These are phyloP conservation scores for Pseudogymnoascus sp. DNA, from an alignment of 2,329 filamentous ascomycete species.

Conservation along the genomic window DNA sequence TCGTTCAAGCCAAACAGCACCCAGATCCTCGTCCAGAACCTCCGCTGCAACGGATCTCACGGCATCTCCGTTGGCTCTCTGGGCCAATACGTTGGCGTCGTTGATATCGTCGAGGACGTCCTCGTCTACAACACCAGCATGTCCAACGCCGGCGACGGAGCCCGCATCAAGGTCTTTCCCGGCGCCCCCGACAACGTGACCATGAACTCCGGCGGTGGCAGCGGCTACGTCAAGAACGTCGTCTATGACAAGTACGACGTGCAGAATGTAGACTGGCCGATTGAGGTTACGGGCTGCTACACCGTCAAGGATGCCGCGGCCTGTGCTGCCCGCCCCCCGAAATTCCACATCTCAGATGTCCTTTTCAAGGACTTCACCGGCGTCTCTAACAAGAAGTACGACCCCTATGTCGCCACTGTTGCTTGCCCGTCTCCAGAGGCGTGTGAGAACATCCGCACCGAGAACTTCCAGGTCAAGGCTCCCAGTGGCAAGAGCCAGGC, in stretches of 20 bases:
- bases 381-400: conserved; percentile 38
- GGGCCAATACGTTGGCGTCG: conserved; percentile 55
- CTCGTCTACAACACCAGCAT: conserved; percentile 56
- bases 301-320: conserved; percentile 41
- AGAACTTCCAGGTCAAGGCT: background rate
- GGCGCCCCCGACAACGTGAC: conserved; percentile 38
- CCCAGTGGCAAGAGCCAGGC: background rate
- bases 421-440: conserved; percentile 28
- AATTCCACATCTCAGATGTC: conserved; percentile 47
- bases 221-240: conserved; percentile 53
- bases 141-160: conserved; percentile 52
- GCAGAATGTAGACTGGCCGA: conserved; percentile 47
- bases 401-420: conserved; percentile 38
- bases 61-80: conserved; percentile 68
- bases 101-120: conserved; percentile 64
- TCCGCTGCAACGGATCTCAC: conserved; percentile 63
- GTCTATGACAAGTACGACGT: conserved; percentile 53
- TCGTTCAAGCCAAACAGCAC: conserved; percentile 71
- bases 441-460: background rate
- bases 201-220: conserved; percentile 50
- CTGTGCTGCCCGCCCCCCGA: conserved; percentile 18
- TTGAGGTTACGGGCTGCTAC: conserved; percentile 46
- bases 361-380: conserved; percentile 48
- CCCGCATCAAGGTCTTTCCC: conserved; percentile 64
- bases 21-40: conserved; percentile 59